Percentiles rank a stretch among this genome's conserved stretches.
These are phyloP conservation scores for Cryptococcus sp. DNA, from an alignment of 1,284 basidiomycete genomes.

Conservation along the genomic window DNA sequence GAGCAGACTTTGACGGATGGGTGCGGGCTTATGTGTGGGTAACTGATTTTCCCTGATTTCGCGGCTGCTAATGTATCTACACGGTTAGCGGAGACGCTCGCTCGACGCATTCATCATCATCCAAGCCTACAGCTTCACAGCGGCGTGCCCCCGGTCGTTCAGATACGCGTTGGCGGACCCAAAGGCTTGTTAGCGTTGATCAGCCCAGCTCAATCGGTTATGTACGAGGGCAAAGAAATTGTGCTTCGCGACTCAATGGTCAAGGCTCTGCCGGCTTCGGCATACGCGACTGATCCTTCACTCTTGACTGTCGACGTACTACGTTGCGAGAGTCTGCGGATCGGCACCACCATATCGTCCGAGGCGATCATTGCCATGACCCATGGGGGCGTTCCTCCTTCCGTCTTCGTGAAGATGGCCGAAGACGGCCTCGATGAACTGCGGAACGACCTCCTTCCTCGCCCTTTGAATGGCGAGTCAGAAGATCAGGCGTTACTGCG, in stretches of 20 bases:
- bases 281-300: conserved; percentile 26
- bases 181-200: conserved; percentile 44
- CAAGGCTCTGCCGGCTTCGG: conserved; percentile 26
- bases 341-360: conserved; percentile 26
- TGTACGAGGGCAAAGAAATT: conserved; percentile 32
- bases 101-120: conserved; percentile 22
- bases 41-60: background rate
- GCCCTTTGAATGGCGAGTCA: conserved; percentile 19
- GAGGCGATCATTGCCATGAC: conserved; percentile 37
- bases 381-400: conserved; percentile 32
- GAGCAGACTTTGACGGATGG: conserved; percentile 42
- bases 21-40: conserved; percentile 46
- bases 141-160: conserved; percentile 30
- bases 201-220: conserved; percentile 21
- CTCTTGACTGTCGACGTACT: conserved; percentile 36
- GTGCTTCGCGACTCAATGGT: conserved; percentile 43
- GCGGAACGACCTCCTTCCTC: conserved; percentile 16
- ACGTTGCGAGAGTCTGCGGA: conserved; percentile 24
- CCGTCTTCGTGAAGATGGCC: conserved; percentile 23
- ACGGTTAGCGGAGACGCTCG: conserved; percentile 28
- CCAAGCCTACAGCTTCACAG: conserved; percentile 15
- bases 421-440: conserved; percentile 27
- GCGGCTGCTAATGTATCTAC: background rate
- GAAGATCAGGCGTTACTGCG: conserved; percentile 21
- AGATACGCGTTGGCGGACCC: conserved; percentile 41